phyloP scores from a whole-genome alignment of 2,329 filamentous ascomycete genomes.

The Phialemoniopsis sp. region DNA sequence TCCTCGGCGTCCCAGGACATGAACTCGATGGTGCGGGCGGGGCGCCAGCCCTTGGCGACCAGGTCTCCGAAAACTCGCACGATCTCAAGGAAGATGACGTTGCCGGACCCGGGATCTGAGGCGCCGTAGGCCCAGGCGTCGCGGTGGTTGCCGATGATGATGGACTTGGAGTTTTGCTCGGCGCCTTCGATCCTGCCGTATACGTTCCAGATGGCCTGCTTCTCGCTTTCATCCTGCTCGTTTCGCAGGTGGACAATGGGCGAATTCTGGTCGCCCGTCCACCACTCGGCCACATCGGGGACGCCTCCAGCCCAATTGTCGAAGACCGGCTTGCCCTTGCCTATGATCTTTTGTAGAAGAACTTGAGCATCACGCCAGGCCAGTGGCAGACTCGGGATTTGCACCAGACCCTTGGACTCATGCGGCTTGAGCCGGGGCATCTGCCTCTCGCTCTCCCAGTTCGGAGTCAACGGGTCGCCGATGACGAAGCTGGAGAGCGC shows the following conservation, averaged over 20 bases:
- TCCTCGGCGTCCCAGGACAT: constrained; percentile 94
- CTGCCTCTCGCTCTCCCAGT: constrained; percentile 67
- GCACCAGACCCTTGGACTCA: constrained; percentile 67
- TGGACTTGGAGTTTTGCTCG: constrained; percentile 76
- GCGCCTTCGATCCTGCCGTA: constrained; percentile 80
- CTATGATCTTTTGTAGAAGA: constrained; percentile 71
- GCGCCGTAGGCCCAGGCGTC: constrained; percentile 91
- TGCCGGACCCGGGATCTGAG: constrained; percentile 80
- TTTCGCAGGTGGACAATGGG: constrained; percentile 81
- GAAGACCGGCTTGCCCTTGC: constrained; percentile 66
- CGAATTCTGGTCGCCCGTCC: constrained; percentile 72
- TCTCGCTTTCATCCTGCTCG: constrained; percentile 75
- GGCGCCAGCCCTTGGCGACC: constrained; percentile 75
- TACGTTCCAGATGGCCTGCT: constrained; percentile 89
- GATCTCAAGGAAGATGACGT: constrained; percentile 86
- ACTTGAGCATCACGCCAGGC: constrained; percentile 85
- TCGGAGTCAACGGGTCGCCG: constrained; percentile 89
- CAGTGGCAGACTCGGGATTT: constrained; percentile 86
- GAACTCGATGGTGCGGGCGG: constrained; percentile 91
- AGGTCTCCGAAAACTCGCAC: constrained; percentile 81
- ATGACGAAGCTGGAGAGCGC: constrained; percentile 77
- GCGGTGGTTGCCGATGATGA: constrained; percentile 89
- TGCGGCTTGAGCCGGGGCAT: constrained; percentile 63
- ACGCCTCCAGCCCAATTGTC: constrained; percentile 74
- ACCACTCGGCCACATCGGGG: constrained; percentile 74